Conservation (phyloP, 768 basidiomycete genomes). For the Lentinula sp. region DNA sequence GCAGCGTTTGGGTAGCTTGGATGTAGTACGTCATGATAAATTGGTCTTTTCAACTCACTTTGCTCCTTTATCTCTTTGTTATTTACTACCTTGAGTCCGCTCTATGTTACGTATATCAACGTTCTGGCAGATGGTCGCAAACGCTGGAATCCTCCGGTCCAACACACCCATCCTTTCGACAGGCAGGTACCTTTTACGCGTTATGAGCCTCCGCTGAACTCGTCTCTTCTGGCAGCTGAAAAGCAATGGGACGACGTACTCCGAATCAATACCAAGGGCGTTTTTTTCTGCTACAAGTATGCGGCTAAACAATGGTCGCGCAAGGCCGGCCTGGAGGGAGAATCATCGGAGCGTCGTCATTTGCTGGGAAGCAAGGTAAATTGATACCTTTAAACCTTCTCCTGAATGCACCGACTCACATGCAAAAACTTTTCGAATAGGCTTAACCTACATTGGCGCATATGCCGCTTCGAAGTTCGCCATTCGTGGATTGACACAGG, state of each 20-base stretch:
- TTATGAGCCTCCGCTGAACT: too few species aligned
- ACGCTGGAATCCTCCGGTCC: constrained; percentile 11
- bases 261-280: constrained; percentile 21
- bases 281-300: constrained; percentile 28
- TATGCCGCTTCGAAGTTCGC: constrained; percentile 6
- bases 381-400: background rate
- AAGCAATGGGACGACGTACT: constrained; percentile 17
- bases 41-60: too few species aligned
- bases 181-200: background rate
- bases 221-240: background rate
- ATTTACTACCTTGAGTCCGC: background rate
- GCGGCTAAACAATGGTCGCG: constrained; percentile 24
- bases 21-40: constrained; percentile 21
- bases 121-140: constrained; percentile 16
- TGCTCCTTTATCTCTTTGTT: too few species aligned
- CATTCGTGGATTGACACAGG: background rate
- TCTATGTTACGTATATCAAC: background rate
- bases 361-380: constrained; percentile 14
- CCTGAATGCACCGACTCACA: background rate
- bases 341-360: constrained; percentile 21
- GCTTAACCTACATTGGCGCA: background rate
- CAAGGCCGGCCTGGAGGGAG: constrained; percentile 27
- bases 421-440: background rate
- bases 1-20: constrained; percentile 24
- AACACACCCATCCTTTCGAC: background rate